A percentile compares a stretch with the other conserved stretches of the same genome.
phyloP scores from a whole-genome alignment of 495 filamentous ascomycete species.

The Pseudomonodictys pantanalensis region DNA sequence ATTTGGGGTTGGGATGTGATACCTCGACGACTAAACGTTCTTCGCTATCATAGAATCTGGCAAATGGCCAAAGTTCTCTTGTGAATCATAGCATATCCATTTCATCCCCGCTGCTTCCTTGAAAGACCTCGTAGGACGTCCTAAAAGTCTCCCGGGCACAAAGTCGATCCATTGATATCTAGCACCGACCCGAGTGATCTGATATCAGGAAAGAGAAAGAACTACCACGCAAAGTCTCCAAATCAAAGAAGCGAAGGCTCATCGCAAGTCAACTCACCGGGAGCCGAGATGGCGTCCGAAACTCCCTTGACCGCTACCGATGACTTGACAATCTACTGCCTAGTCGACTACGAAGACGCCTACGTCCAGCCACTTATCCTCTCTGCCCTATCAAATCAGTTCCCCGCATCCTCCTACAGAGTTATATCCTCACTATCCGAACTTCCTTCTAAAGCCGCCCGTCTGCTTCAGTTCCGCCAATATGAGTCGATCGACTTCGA shows the following conservation, averaged over 20 bases:
- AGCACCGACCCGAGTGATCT: too few species aligned
- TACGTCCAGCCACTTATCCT: slow-evolving; percentile 85
- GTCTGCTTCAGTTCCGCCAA: slow-evolving; percentile 73
- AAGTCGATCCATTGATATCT: too few species aligned
- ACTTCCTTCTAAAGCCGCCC: slow-evolving; percentile 46
- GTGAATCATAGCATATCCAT: too few species aligned
- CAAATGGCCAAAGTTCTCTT: not conserved
- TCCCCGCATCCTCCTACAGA: slow-evolving; percentile 50
- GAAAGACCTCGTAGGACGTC: too few species aligned
- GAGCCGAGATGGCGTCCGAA: not conserved
- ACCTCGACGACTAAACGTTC: not conserved
- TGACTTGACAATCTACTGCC: slow-evolving; percentile 54
- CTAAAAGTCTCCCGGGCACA: too few species aligned
- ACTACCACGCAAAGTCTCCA: too few species aligned
- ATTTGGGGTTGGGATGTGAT: slow-evolving; percentile 3
- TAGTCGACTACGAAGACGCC: slow-evolving; percentile 77
- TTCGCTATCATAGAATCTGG: not conserved
- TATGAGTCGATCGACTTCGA: slow-evolving; percentile 88
- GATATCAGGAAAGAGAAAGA: too few species aligned
- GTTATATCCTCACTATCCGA: slow-evolving; percentile 48
- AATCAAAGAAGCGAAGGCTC: too few species aligned
- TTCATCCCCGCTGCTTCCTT: too few species aligned
- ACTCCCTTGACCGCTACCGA: not conserved
- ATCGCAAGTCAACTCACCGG: too few species aligned
- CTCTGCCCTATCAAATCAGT: slow-evolving; percentile 59